Percentiles rank a stretch among this genome's conserved stretches.
Conservation (phyloP, 768 basidiomycete species). For the Pholiota microspora region DNA sequence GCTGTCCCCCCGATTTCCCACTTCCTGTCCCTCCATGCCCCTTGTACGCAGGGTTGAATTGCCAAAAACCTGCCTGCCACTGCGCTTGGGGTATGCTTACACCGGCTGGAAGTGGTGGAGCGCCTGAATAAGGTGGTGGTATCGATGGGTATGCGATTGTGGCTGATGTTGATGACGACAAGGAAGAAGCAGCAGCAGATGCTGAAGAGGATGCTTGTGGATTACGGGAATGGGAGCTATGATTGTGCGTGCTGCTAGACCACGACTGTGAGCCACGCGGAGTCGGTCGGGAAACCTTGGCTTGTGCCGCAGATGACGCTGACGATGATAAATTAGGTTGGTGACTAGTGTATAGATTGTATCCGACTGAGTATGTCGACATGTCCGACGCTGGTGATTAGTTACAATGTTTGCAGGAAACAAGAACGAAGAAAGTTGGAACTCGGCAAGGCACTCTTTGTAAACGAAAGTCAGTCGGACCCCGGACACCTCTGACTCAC, state of each 20-base stretch:
- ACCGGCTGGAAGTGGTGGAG: conserved; percentile 55
- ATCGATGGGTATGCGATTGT: conserved; percentile 7
- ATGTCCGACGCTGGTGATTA: too few species aligned
- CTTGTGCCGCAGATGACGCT: too few species aligned
- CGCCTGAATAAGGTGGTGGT: conserved; percentile 39
- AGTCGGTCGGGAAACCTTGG: too few species aligned
- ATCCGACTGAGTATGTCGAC: too few species aligned
- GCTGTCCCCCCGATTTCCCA: conserved; percentile 18
- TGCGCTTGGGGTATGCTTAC: conserved; percentile 39
- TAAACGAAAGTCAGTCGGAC: too few species aligned
- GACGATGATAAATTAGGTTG: too few species aligned
- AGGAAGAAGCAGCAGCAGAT: conserved; percentile 6
- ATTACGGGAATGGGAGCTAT: not conserved
- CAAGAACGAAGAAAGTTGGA: too few species aligned
- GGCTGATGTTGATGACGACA: conserved; percentile 13
- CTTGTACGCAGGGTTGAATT: conserved; percentile 28
- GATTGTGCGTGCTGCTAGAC: not conserved
- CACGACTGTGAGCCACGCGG: too few species aligned
- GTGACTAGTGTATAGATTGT: too few species aligned
- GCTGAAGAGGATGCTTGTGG: not conserved
- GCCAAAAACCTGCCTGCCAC: conserved; percentile 56
- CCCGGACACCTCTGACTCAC: too few species aligned
- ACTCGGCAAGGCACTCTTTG: too few species aligned
- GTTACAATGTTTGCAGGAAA: too few species aligned
- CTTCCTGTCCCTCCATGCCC: not conserved